A percentile compares a stretch with the other conserved stretches of the same genome.
These are phyloP conservation scores for Microsporum audouinii DNA, from an alignment of 2,329 filamentous ascomycete species.

Conservation along the genomic window DNA sequence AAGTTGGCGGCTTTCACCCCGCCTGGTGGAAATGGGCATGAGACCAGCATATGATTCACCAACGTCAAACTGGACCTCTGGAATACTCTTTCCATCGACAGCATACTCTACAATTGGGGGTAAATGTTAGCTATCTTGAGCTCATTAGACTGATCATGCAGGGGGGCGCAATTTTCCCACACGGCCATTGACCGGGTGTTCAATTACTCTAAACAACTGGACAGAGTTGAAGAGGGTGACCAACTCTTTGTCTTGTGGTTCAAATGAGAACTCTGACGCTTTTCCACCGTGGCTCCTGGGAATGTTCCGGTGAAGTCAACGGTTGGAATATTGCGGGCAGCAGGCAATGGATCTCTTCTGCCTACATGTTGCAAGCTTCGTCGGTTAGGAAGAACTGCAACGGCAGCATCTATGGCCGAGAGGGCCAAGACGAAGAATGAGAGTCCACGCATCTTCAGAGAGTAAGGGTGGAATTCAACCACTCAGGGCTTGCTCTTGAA, in stretches of 20 bases:
- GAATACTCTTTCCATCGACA: conserved; percentile 53
- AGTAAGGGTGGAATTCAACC: neutral
- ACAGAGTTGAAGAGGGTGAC: neutral
- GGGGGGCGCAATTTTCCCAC: neutral
- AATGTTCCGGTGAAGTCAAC: neutral
- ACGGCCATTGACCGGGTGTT: too few species aligned
- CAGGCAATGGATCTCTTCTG: neutral
- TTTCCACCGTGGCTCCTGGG: neutral
- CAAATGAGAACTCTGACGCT: neutral
- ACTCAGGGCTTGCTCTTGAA: neutral
- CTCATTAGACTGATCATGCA: neutral
- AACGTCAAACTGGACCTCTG: conserved; percentile 58
- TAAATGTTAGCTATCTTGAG: neutral
- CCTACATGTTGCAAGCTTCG: conserved; percentile 8
- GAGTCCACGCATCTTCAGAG: conserved; percentile 7
- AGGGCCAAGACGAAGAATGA: conserved; percentile 6
- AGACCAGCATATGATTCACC: conserved; percentile 41
- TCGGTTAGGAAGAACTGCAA: neutral
- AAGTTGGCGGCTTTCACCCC: conserved; percentile 36
- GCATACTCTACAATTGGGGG: conserved; percentile 41
- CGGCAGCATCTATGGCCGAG: conserved; percentile 5
- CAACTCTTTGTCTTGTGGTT: conserved; percentile 10
- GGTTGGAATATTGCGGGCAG: neutral
- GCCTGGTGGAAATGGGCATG: conserved; percentile 42
- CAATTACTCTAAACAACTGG: neutral